A percentile compares a stretch with the other conserved stretches of the same genome.
Conservation (phyloP, 495 filamentous ascomycete species). For the Penicillium ochrochloron region DNA sequence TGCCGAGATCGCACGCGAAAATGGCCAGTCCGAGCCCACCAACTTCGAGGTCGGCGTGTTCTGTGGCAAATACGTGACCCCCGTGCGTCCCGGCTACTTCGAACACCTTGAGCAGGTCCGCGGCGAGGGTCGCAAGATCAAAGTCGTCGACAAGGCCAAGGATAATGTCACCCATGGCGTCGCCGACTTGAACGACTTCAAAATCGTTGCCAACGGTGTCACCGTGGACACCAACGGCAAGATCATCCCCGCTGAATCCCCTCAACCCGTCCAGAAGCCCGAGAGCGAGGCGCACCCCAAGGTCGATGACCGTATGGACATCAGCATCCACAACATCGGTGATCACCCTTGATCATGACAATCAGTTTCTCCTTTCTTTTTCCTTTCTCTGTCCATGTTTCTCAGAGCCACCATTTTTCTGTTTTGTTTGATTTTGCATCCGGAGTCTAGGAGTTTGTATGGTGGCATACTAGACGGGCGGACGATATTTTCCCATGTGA, state of each 20-base stretch:
- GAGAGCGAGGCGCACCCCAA: conserved; percentile 42
- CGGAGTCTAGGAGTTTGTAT: conserved; percentile 29
- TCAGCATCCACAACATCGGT: conserved; percentile 62
- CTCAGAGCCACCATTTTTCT: conserved; percentile 11
- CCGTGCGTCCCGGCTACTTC: conserved; percentile 83
- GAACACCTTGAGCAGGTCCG: conserved; percentile 78
- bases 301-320: conserved; percentile 61
- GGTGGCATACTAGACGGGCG: conserved; percentile 22
- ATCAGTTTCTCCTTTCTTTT: conserved; percentile 13
- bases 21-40: conserved; percentile 56
- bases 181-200: conserved; percentile 63
- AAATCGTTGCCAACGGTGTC: conserved; percentile 66
- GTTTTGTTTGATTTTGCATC: conserved; percentile 20
- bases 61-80: conserved; percentile 88
- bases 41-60: conserved; percentile 96
- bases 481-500: conserved; percentile 9
- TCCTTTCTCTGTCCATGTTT: conserved; percentile 15
- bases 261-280: conserved; percentile 2
- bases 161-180: conserved; percentile 70
- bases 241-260: conserved; percentile 51
- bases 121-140: conserved; percentile 73
- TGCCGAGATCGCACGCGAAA: conserved; percentile 63
- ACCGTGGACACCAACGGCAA: conserved; percentile 60
- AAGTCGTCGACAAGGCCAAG: conserved; percentile 69
- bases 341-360: conserved; percentile 47